Percentiles rank a stretch among this genome's conserved stretches.
Evolutionary conservation across 805 yeast genomes (phyloP).

Genomic region (Metschnikowia santaceciliae): DNA sequence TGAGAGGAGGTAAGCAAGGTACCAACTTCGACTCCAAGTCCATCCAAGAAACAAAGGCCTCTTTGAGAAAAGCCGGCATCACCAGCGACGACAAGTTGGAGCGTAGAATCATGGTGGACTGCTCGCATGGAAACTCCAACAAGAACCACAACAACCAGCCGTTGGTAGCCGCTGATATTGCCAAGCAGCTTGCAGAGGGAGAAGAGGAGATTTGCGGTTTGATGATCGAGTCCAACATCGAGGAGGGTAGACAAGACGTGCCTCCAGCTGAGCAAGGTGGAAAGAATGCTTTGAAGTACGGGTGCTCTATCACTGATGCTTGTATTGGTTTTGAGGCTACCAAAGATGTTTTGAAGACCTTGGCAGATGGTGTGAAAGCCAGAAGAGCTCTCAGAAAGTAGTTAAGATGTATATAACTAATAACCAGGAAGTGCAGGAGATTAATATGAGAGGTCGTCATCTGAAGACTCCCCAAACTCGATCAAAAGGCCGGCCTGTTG

Average conservation of each 20-base stretch:
- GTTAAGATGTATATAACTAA: neutral
- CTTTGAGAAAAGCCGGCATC: constrained; percentile 46
- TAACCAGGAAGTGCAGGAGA: neutral
- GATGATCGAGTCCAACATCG: constrained; percentile 91
- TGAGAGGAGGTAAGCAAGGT: constrained; percentile 94
- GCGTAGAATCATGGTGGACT: constrained; percentile 81
- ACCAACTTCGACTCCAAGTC: constrained; percentile 85
- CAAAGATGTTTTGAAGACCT: constrained; percentile 67
- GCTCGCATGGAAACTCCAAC: constrained; percentile 95
- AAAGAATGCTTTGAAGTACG: constrained; percentile 69
- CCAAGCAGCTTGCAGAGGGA: constrained; percentile 78
- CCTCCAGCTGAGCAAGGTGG: constrained; percentile 48
- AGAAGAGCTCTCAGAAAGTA: constrained; percentile 52
- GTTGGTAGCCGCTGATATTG: constrained; percentile 76
- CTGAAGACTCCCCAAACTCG: constrained; percentile 14
- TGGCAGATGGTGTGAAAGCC: constrained; percentile 77
- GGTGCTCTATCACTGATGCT: constrained; percentile 95
- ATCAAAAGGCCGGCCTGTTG: constrained; percentile 27
- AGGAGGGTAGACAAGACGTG: constrained; percentile 86
- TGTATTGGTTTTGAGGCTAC: constrained; percentile 94
- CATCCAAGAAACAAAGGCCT: constrained; percentile 70
- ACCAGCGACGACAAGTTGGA: constrained; percentile 45
- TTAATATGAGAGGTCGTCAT: constrained; percentile 5
- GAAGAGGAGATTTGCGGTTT: constrained; percentile 82
- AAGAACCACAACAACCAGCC: constrained; percentile 97